Conservation (phyloP, 192 early-diverging fungal species). For the Phlyctochytrium arcticum region DNA sequence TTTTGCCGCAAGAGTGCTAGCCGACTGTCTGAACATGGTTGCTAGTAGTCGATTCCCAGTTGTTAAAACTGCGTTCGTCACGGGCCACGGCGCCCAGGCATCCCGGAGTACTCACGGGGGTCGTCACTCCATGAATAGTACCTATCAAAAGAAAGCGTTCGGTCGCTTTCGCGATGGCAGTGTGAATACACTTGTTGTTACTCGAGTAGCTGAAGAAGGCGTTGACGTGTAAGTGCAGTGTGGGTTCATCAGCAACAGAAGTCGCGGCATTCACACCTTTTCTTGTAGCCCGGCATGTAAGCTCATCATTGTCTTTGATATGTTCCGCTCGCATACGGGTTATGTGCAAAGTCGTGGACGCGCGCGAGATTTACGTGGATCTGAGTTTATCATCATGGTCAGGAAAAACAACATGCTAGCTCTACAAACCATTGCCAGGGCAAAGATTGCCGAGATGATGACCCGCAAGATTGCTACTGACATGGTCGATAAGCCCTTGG, state of each 20-base stretch:
- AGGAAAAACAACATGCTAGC: constrained; percentile 38
- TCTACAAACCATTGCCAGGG: constrained; percentile 29
- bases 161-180: constrained; percentile 61
- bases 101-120: constrained; percentile 1
- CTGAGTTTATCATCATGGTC: constrained; percentile 78
- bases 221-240: constrained; percentile 68
- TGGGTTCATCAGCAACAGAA: not conserved
- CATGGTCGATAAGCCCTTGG: not conserved
- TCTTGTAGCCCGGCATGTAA: constrained; percentile 36
- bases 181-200: constrained; percentile 76
- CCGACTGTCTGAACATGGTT: constrained; percentile 45
- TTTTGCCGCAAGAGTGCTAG: constrained; percentile 54
- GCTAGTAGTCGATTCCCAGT: constrained; percentile 21
- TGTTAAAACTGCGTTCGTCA: constrained; percentile 28
- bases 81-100: constrained; percentile 48
- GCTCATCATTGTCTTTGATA: constrained; percentile 67
- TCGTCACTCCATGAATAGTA: constrained; percentile 8
- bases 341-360: constrained; percentile 92
- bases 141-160: constrained; percentile 54
- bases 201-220: constrained; percentile 88
- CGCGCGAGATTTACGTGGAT: constrained; percentile 64
- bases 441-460: constrained; percentile 42
- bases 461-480: constrained; percentile 27
- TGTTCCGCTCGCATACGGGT: constrained; percentile 71
- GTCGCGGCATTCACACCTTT: no score